Evolutionary conservation across 331 rosid species (phyloP).

Genomic region (Saraca asoca): DNA sequence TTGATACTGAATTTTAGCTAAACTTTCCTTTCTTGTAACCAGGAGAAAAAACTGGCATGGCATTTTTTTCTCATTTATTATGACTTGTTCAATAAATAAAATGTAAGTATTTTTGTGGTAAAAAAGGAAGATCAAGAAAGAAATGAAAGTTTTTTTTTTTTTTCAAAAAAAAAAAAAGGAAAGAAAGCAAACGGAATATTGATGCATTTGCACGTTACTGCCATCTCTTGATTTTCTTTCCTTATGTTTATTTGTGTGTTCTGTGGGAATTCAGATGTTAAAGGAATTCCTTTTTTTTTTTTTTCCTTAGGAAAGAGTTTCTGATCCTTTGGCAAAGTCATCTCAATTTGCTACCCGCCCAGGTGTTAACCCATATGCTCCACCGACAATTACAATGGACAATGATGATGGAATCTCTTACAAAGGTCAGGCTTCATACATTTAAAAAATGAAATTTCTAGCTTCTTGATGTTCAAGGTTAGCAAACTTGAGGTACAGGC

Average conservation of each 20-base stretch:
- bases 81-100: constrained; percentile 7
- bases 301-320: constrained; percentile 73
- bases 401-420: constrained; percentile 83
- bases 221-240: constrained; percentile 23
- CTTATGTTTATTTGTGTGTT: constrained; percentile 22
- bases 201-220: constrained; percentile 1
- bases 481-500: not conserved
- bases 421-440: constrained; percentile 54
- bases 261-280: constrained; percentile 28
- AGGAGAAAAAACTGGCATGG: not conserved
- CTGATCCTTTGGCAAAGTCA: constrained; percentile 72
- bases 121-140: constrained; percentile 7
- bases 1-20: constrained; percentile 13
- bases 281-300: constrained; percentile 26
- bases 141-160: not conserved
- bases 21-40: constrained; percentile 21
- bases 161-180: not conserved
- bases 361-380: constrained; percentile 72
- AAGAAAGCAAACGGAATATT: constrained; percentile 20
- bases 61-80: constrained; percentile 5
- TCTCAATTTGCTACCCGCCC: constrained; percentile 72
- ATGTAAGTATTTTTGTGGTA: not conserved
- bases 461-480: constrained; percentile 31
- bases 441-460: not conserved
- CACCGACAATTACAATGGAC: constrained; percentile 72